Evolutionary conservation across 257 asterid species (phyloP).

Genomic region (Solanum tarapatanum): DNA sequence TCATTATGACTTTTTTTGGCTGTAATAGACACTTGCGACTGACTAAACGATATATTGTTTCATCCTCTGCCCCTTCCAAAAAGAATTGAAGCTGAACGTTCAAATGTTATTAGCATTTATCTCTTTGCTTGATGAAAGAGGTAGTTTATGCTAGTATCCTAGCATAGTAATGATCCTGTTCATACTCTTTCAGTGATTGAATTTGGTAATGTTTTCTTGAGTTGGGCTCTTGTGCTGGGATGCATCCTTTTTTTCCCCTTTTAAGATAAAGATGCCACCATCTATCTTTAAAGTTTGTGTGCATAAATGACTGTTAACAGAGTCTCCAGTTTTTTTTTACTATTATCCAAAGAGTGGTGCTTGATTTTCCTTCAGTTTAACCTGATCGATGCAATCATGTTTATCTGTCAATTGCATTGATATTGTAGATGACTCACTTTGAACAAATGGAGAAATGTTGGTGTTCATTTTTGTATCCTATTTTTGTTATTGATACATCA

Average conservation of each 20-base stretch:
- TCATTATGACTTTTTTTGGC: background rate
- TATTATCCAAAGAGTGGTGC: background rate
- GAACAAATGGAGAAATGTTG: background rate
- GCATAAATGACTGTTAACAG: background rate
- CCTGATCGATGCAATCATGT: background rate
- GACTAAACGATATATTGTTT: background rate
- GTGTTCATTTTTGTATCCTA: background rate
- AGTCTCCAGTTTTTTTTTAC: background rate
- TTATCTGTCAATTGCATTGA: background rate
- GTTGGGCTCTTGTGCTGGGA: background rate
- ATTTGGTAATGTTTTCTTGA: background rate
- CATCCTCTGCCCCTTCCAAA: background rate
- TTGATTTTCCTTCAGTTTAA: background rate
- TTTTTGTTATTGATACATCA: background rate
- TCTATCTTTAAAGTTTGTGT: background rate
- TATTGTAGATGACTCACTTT: background rate
- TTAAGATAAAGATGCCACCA: background rate
- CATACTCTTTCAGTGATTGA: background rate
- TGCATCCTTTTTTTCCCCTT: background rate
- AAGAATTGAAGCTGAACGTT: background rate
- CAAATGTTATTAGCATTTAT: background rate
- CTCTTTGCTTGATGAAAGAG: background rate
- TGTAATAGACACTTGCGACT: background rate
- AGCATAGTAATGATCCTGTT: background rate
- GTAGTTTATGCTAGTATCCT: background rate